phyloP scores from a whole-genome alignment of 1,284 basidiomycete genomes.

The Singerocomus rubriflavus region DNA sequence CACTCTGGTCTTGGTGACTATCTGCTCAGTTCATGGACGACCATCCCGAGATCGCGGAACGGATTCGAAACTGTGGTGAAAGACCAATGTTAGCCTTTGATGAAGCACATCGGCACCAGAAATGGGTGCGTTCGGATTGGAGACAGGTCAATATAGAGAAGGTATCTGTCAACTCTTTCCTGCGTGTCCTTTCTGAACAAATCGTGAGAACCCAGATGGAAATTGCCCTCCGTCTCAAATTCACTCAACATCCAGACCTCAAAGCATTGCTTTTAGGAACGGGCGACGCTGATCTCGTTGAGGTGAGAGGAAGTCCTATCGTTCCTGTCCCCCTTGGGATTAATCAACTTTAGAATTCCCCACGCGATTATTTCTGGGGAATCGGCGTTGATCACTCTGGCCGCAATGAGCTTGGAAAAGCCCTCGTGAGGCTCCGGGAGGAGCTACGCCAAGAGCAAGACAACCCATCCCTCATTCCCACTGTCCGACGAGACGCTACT shows the following conservation, averaged over 20 bases:
- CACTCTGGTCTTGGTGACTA: neutral
- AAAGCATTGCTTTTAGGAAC: constrained; percentile 54
- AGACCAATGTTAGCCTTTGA: constrained; percentile 60
- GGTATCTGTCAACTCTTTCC: constrained; percentile 32
- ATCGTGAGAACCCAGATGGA: constrained; percentile 51
- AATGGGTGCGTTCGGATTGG: constrained; percentile 59
- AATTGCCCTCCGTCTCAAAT: constrained; percentile 54
- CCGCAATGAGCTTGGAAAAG: constrained; percentile 70
- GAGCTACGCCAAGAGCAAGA: constrained; percentile 40
- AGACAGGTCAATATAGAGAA: constrained; percentile 57
- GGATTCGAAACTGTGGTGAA: constrained; percentile 58
- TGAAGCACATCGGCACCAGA: constrained; percentile 62
- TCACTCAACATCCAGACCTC: constrained; percentile 58
- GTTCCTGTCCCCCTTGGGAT: neutral
- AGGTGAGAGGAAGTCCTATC: constrained; percentile 39
- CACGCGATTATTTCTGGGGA: constrained; percentile 70
- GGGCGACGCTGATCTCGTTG: constrained; percentile 57
- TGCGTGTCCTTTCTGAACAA: neutral
- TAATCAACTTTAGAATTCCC: constrained; percentile 46
- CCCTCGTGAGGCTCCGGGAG: constrained; percentile 54
- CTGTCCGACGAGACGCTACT: constrained; percentile 26
- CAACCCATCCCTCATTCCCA: constrained; percentile 27
- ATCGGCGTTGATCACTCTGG: constrained; percentile 57
- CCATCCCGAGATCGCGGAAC: constrained; percentile 58
- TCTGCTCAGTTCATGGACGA: constrained; percentile 50